Conservation (phyloP, 2,329 filamentous ascomycete genomes). For the Teratosphaeria pseudoeucalypti region DNA sequence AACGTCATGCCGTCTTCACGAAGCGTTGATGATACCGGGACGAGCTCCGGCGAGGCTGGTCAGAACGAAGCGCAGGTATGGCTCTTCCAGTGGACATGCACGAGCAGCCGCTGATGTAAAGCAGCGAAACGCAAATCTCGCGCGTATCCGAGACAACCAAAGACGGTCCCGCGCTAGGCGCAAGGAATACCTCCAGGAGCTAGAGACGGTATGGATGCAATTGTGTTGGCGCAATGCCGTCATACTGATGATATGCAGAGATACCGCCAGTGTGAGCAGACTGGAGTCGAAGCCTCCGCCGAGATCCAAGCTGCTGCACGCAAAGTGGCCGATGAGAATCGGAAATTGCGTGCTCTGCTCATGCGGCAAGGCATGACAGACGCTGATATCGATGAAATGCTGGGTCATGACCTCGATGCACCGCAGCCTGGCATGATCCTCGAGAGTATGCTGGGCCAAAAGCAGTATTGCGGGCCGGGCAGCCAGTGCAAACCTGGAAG, state of each 20-base stretch:
- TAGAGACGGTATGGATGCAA: conserved; percentile 40
- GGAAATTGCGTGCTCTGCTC: conserved; percentile 50
- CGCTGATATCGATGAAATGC: conserved; percentile 37
- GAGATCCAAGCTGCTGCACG: conserved; percentile 63
- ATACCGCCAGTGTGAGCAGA: conserved; percentile 51
- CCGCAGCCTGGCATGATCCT: background rate
- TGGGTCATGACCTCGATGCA: background rate
- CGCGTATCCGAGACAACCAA: conserved; percentile 66
- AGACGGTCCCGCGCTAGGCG: conserved; percentile 62
- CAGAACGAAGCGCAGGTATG: background rate
- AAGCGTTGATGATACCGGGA: background rate
- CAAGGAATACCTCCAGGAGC: conserved; percentile 61
- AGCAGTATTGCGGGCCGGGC: background rate
- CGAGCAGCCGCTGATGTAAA: background rate
- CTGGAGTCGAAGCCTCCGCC: conserved; percentile 57
- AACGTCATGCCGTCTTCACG: background rate
- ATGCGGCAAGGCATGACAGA: conserved; percentile 48
- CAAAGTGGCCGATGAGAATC: conserved; percentile 60
- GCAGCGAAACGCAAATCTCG: conserved; percentile 31
- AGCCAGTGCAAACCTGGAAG: background rate
- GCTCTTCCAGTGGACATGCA: background rate
- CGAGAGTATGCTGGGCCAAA: background rate
- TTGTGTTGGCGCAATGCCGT: background rate
- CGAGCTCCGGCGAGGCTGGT: background rate
- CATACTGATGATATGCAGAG: conserved; percentile 24